These are phyloP conservation scores for Fusarium sambucinum DNA, from an alignment of 2,329 filamentous ascomycete genomes.

Conservation along the genomic window DNA sequence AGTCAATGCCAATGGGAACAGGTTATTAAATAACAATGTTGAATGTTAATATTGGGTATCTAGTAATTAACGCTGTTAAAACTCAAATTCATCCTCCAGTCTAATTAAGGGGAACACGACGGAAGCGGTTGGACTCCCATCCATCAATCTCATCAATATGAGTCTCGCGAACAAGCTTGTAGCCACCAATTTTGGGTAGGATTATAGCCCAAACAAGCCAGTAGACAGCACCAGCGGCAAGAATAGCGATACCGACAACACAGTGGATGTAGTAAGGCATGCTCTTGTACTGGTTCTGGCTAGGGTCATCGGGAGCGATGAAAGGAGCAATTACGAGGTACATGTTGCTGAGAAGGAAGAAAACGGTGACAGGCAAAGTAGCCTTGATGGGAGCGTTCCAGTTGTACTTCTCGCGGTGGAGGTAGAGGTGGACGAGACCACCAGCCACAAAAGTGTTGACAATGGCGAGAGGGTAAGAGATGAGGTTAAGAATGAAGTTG, in stretches of 20 bases:
- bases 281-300: constrained; percentile 64
- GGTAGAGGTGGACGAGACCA: constrained; percentile 66
- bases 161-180: constrained; percentile 68
- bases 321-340: constrained; percentile 72
- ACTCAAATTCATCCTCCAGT: background rate
- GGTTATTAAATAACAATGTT: constrained; percentile 5
- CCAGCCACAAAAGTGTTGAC: constrained; percentile 67
- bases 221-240: constrained; percentile 65
- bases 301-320: constrained; percentile 61
- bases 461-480: constrained; percentile 72
- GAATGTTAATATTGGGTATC: constrained; percentile 31
- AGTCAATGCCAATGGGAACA: background rate
- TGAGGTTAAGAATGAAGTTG: constrained; percentile 72
- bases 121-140: constrained; percentile 71
- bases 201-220: constrained; percentile 68
- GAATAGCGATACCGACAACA: constrained; percentile 67
- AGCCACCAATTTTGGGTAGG: constrained; percentile 63
- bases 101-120: constrained; percentile 54
- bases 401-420: constrained; percentile 59
- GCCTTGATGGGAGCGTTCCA: constrained; percentile 69
- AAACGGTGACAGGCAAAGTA: constrained; percentile 64
- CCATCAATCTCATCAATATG: constrained; percentile 69
- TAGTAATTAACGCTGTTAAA: constrained; percentile 13
- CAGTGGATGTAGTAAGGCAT: constrained; percentile 71
- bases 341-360: constrained; percentile 72